Evolutionary conservation across 345 rosid genomes (phyloP).

Genomic region (Stellera chamaejasme): DNA sequence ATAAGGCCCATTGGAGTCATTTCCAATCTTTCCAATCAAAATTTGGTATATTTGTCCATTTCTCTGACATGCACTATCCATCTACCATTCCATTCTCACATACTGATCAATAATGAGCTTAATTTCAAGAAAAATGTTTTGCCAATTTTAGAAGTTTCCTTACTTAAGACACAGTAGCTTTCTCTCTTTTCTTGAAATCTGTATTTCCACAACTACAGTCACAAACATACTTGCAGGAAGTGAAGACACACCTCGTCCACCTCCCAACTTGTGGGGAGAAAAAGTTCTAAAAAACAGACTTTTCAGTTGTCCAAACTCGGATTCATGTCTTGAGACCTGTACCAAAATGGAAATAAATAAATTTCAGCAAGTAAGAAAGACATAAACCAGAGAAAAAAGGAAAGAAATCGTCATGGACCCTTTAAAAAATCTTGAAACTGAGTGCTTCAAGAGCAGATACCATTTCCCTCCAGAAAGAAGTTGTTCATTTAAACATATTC

Average conservation of each 20-base stretch:
- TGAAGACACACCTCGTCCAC: constrained; percentile 28
- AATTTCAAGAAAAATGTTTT: too few relatives aligned
- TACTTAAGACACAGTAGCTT: too few relatives aligned
- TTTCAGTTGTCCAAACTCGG: constrained; percentile 32
- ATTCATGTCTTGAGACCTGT: constrained; percentile 52
- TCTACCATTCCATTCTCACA: too few relatives aligned
- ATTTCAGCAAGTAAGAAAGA: not conserved
- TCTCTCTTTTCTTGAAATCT: too few relatives aligned
- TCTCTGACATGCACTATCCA: too few relatives aligned
- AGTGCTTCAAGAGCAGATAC: not conserved
- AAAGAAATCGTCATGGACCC: not conserved
- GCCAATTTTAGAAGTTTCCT: too few relatives aligned
- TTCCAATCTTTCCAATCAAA: too few relatives aligned
- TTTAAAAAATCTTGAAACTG: not conserved
- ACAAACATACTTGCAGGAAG: not conserved
- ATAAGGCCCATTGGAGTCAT: too few relatives aligned
- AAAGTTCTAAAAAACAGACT: constrained; percentile 34
- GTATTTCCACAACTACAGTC: too few relatives aligned
- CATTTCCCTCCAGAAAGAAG: not conserved
- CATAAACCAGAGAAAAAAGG: not conserved
- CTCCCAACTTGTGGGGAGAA: constrained; percentile 30
- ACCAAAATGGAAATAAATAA: not conserved
- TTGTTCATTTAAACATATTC: too few relatives aligned
- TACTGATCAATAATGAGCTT: too few relatives aligned
- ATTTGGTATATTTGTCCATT: too few relatives aligned